Evolutionary conservation across 192 early-diverging fungal genomes (phyloP).

Genomic region (Geosiphon pyriformis): DNA sequence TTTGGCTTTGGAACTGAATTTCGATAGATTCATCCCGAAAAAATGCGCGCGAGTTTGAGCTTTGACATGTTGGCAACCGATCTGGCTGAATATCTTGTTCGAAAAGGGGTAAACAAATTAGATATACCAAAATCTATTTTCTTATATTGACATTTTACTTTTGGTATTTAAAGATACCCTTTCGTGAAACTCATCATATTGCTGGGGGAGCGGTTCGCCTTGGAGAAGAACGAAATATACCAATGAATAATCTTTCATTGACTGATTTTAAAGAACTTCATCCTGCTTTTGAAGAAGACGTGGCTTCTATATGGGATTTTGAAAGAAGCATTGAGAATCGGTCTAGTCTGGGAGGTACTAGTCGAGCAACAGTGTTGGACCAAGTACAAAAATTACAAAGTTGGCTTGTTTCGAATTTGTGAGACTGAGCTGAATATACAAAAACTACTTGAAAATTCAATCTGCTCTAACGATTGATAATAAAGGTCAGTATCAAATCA

Average conservation of each 20-base stretch:
- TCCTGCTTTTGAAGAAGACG: constrained; percentile 77
- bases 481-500: too few relatives aligned
- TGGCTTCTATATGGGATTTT: constrained; percentile 80
- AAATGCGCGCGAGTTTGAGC: constrained; percentile 77
- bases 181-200: constrained; percentile 98
- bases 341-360: constrained; percentile 84
- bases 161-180: constrained; percentile 62
- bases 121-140: neutral
- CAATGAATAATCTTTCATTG: constrained; percentile 70
- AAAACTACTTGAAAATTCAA: too few relatives aligned
- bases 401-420: too few relatives aligned
- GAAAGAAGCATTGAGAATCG: constrained; percentile 88
- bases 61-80: constrained; percentile 97
- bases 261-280: constrained; percentile 84
- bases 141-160: neutral
- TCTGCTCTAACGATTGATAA: too few relatives aligned
- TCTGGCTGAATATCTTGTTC: constrained; percentile 96
- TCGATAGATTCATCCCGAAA: constrained; percentile 69
- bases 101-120: constrained; percentile 69
- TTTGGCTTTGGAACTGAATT: neutral
- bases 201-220: constrained; percentile 90
- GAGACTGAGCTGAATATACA: too few relatives aligned
- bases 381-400: constrained; percentile 77
- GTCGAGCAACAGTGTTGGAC: constrained; percentile 62
- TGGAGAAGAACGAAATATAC: constrained; percentile 79